phyloP scores from a whole-genome alignment of 805 yeast species.

The Yamadazyma ubonensis region DNA sequence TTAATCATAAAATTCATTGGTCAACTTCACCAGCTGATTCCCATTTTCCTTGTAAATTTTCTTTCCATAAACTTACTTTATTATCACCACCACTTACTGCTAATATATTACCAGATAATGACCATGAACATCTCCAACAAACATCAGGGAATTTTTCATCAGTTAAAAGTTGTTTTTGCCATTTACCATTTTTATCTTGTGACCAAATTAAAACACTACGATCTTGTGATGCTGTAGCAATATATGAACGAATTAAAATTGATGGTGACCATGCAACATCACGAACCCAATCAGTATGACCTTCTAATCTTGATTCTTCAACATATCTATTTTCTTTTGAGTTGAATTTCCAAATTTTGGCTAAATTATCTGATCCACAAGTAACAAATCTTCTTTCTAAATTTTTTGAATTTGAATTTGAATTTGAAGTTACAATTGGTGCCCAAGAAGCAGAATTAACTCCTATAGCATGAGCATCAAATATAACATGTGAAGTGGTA shows the following conservation, averaged over 20 bases:
- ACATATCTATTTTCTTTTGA: conserved; percentile 54
- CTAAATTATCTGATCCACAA: conserved; percentile 93
- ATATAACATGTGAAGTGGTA: conserved; percentile 58
- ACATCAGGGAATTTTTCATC: conserved; percentile 91
- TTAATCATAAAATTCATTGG: conserved; percentile 44
- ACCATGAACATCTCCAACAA: conserved; percentile 98
- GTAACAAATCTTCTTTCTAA: conserved; percentile 77
- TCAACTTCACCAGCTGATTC: conserved; percentile 96
- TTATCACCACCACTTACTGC: conserved; percentile 97
- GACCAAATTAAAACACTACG: conserved; percentile 95
- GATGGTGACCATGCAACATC: conserved; percentile 99
- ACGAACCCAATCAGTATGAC: conserved; percentile 98
- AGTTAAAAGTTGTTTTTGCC: conserved; percentile 79
- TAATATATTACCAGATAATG: conserved; percentile 88
- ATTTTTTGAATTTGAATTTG: conserved; percentile 37
- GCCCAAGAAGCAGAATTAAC: conserved; percentile 97
- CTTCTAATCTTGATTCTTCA: conserved; percentile 75
- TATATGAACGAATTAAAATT: conserved; percentile 77
- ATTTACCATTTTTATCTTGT: conserved; percentile 63
- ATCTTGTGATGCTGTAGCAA: conserved; percentile 97
- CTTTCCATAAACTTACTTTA: conserved; percentile 95
- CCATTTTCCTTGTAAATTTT: conserved; percentile 90
- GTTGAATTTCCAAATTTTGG: conserved; percentile 83
- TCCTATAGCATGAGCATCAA: conserved; percentile 89
- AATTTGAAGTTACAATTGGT: conserved; percentile 46